Conservation (phyloP, 768 basidiomycete species). For the Cystobasidium ongulense region DNA sequence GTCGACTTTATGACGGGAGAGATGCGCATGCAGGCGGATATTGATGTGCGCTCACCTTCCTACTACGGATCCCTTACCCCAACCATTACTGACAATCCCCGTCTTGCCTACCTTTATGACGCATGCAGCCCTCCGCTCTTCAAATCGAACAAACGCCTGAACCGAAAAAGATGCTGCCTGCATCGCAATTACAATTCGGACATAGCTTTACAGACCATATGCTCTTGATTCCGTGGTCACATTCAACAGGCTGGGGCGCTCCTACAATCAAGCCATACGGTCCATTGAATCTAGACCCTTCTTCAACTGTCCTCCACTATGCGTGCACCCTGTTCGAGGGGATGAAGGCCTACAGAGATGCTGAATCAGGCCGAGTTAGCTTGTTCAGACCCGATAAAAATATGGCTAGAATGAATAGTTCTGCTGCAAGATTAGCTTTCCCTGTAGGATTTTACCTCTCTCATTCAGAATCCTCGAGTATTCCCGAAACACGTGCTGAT, state of each 20-base stretch:
- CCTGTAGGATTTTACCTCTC: conserved; percentile 29
- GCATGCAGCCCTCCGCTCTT: conserved; percentile 4
- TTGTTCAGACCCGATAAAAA: conserved; percentile 89
- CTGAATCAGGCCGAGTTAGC: conserved; percentile 59
- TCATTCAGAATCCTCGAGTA: neutral
- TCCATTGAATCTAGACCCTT: conserved; percentile 66
- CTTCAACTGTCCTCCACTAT: conserved; percentile 80
- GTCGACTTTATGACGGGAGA: conserved; percentile 1
- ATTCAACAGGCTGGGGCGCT: conserved; percentile 64
- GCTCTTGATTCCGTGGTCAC: conserved; percentile 55
- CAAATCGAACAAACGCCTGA: neutral
- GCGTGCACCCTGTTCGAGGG: conserved; percentile 84
- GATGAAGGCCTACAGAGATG: conserved; percentile 81
- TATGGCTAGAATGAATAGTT: conserved; percentile 88
- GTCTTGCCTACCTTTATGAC: neutral
- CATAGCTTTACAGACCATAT: conserved; percentile 56
- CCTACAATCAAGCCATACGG: conserved; percentile 79
- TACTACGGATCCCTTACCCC: neutral
- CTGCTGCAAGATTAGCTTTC: conserved; percentile 55
- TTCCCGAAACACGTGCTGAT: too few relatives aligned
- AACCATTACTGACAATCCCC: neutral
- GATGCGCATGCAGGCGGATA: neutral
- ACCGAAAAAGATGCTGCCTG: conserved; percentile 50
- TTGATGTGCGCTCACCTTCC: neutral
- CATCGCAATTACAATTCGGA: conserved; percentile 69